These are phyloP conservation scores for Melanomma pulvis-pyrius DNA, from an alignment of 495 filamentous ascomycete genomes.

Conservation along the genomic window DNA sequence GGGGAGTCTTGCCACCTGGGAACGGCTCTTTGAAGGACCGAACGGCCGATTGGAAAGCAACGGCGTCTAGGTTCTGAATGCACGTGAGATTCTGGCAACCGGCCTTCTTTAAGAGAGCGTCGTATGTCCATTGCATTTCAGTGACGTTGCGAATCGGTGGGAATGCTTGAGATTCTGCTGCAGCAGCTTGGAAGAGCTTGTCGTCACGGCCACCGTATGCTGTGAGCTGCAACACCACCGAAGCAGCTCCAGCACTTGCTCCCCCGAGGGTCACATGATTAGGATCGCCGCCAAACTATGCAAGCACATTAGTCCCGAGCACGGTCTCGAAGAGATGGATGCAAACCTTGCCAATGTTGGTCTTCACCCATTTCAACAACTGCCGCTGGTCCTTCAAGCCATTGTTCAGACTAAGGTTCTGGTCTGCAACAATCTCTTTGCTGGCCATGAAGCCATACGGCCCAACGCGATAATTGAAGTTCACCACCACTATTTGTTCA, in stretches of 20 bases:
- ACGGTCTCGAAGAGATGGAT: neutral
- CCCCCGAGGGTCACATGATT: conserved; percentile 76
- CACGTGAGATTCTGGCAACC: conserved; percentile 50
- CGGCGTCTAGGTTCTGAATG: conserved; percentile 25
- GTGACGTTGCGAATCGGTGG: conserved; percentile 59
- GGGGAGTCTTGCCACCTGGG: conserved; percentile 18
- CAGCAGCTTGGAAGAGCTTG: conserved; percentile 48
- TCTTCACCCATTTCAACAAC: conserved; percentile 67
- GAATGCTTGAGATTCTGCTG: conserved; percentile 68
- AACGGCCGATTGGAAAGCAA: conserved; percentile 29
- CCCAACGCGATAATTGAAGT: conserved; percentile 73
- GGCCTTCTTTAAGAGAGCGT: conserved; percentile 60
- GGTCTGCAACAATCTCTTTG: conserved; percentile 52
- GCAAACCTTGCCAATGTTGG: conserved; percentile 25
- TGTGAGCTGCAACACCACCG: conserved; percentile 68
- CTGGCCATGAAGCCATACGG: conserved; percentile 74
- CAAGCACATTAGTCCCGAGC: neutral
- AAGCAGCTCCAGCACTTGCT: conserved; percentile 70
- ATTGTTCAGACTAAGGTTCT: conserved; percentile 63
- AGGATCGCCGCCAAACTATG: conserved; percentile 74
- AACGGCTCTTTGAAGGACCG: conserved; percentile 23
- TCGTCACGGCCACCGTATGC: conserved; percentile 63
- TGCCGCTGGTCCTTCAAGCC: conserved; percentile 72
- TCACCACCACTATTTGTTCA: conserved; percentile 67
- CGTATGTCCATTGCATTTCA: conserved; percentile 67